These are phyloP conservation scores for Didymella exigua DNA, from an alignment of 2,329 filamentous ascomycete species.

Conservation along the genomic window DNA sequence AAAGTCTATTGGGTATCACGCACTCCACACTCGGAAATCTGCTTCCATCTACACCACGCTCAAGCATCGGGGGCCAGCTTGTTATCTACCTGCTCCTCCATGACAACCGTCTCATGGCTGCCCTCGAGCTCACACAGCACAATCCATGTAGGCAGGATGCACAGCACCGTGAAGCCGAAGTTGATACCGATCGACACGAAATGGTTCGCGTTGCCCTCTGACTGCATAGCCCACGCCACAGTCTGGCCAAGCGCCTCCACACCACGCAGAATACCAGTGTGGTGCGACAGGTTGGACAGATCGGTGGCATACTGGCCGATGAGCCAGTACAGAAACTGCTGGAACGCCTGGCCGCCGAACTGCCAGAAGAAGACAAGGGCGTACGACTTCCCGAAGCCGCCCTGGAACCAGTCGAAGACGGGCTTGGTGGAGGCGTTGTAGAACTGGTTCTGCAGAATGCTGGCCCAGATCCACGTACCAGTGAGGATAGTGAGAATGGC, in stretches of 20 bases:
- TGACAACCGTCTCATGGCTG: conserved; percentile 37
- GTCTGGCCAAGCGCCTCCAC: conserved; percentile 45
- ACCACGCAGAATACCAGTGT: conserved; percentile 45
- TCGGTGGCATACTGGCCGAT: conserved; percentile 46
- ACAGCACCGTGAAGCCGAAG: conserved; percentile 42
- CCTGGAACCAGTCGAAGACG: conserved; percentile 43
- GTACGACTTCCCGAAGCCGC: conserved; percentile 43
- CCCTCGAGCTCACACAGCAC: conserved; percentile 39
- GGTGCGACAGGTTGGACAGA: conserved; percentile 39
- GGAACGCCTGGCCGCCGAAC: conserved; percentile 46
- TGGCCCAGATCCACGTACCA: conserved; percentile 47
- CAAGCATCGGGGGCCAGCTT: conserved; percentile 13
- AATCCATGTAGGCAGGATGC: conserved; percentile 43
- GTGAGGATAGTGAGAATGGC: conserved; percentile 38
- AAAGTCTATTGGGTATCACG: conserved; percentile 14
- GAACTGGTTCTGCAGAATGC: conserved; percentile 41
- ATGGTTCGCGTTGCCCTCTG: conserved; percentile 44
- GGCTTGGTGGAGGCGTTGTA: conserved; percentile 36
- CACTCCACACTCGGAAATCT: neutral
- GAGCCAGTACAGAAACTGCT: conserved; percentile 47
- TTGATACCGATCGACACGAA: conserved; percentile 47
- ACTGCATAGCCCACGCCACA: conserved; percentile 47
- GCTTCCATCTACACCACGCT: neutral
- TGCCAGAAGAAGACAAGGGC: conserved; percentile 47
- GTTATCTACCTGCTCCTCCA: conserved; percentile 22